Conservation (phyloP, 148 eudicot species). For the Selenicereus undatus region DNA sequence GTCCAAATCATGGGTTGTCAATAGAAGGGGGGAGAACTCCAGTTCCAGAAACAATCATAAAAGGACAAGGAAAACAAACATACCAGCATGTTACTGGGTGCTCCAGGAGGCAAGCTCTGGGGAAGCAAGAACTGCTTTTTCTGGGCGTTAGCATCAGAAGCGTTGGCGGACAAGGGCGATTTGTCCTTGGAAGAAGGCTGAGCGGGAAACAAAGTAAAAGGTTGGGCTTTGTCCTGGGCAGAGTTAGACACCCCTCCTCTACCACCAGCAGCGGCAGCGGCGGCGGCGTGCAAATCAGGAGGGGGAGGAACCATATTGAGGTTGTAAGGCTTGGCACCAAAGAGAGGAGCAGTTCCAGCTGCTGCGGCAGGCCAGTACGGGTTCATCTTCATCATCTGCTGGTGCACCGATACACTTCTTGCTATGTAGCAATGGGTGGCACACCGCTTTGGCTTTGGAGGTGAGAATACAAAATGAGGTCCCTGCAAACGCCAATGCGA, state of each 20-base stretch:
- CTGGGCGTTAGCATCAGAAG: slow-evolving; percentile 47
- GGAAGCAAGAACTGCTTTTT: slow-evolving; percentile 75
- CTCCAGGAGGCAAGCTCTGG: slow-evolving; percentile 70
- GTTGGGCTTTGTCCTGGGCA: slow-evolving; percentile 62
- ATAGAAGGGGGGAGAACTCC: not conserved
- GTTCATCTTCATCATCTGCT: slow-evolving; percentile 76
- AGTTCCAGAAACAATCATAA: not conserved
- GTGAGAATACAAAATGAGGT: slow-evolving; percentile 49
- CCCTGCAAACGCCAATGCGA: slow-evolving; percentile 34
- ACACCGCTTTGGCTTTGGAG: slow-evolving; percentile 77
- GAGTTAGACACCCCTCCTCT: slow-evolving; percentile 37
- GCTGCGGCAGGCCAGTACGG: slow-evolving; percentile 66
- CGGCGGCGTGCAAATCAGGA: slow-evolving; percentile 52
- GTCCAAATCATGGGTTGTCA: not conserved
- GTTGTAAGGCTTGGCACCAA: slow-evolving; percentile 70
- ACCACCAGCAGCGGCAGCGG: slow-evolving; percentile 33
- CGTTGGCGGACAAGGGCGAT: slow-evolving; percentile 37
- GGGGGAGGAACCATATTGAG: slow-evolving; percentile 62
- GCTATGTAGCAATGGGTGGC: slow-evolving; percentile 89
- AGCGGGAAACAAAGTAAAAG: slow-evolving; percentile 49
- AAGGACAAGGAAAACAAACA: slow-evolving; percentile 4
- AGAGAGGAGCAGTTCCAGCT: slow-evolving; percentile 51
- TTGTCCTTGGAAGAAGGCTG: slow-evolving; percentile 60
- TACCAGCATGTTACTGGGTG: slow-evolving; percentile 69
- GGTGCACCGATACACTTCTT: slow-evolving; percentile 54